phyloP scores from a whole-genome alignment of 371 early-diverging fungal genomes.

The Mortierella sp. region DNA sequence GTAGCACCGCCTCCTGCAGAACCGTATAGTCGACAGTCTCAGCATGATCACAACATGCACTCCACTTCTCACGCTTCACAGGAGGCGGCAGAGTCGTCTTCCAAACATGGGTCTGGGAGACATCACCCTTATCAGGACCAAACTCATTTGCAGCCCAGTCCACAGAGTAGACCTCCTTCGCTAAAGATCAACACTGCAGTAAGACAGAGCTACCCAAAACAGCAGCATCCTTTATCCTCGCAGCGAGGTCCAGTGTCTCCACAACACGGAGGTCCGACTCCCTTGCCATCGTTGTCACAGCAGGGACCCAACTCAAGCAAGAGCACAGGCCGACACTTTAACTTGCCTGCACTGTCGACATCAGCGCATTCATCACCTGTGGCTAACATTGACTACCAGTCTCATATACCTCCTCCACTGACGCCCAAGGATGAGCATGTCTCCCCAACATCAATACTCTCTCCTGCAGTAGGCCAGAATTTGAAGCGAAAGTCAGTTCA shows the following conservation, averaged over 20 bases:
- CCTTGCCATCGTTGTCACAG: conserved; percentile 9
- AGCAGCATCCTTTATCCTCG: conserved; percentile 10
- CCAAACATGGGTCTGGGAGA: conserved; percentile 12
- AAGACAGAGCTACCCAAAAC: conserved; percentile 26
- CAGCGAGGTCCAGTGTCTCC: conserved; percentile 24
- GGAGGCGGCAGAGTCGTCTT: conserved; percentile 11
- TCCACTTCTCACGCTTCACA: not conserved
- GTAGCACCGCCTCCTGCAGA: conserved; percentile 5
- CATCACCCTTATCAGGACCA: conserved; percentile 26
- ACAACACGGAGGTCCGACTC: conserved; percentile 10
- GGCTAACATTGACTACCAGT: conserved; percentile 38
- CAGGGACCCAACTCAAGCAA: conserved; percentile 23
- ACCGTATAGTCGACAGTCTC: conserved; percentile 22
- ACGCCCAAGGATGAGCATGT: conserved; percentile 50
- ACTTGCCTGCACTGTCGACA: conserved; percentile 18
- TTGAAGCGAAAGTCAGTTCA: conserved; percentile 51
- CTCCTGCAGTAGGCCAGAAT: conserved; percentile 25
- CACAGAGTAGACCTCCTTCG: conserved; percentile 31
- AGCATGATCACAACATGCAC: conserved; percentile 24
- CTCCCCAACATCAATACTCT: conserved; percentile 42
- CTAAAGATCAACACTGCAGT: conserved; percentile 47
- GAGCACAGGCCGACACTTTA: conserved; percentile 25
- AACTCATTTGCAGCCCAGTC: conserved; percentile 23
- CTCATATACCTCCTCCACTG: conserved; percentile 51
- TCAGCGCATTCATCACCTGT: conserved; percentile 54